phyloP scores from a whole-genome alignment of 2,329 filamentous ascomycete genomes.

The Cordyceps militaris region DNA sequence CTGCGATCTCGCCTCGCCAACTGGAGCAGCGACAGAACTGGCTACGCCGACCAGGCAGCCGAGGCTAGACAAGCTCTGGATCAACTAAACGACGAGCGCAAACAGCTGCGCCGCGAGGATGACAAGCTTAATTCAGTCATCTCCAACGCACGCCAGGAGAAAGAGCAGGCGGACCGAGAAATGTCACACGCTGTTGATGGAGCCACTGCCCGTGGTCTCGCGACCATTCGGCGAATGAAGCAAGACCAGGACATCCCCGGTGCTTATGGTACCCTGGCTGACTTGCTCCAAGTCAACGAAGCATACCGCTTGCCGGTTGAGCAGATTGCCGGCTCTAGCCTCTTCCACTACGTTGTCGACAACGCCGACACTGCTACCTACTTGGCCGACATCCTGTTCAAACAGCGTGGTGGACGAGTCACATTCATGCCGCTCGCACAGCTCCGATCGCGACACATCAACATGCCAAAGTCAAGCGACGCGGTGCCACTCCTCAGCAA shows the following conservation, averaged over 20 bases:
- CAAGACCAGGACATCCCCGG: slow-evolving; percentile 72
- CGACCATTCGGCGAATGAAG: slow-evolving; percentile 78
- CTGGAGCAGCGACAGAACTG: slow-evolving; percentile 66
- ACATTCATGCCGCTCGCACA: slow-evolving; percentile 93
- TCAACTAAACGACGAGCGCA: slow-evolving; percentile 76
- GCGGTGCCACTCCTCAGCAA: slow-evolving; percentile 83
- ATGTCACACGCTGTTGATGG: slow-evolving; percentile 84
- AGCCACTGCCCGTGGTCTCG: slow-evolving; percentile 76
- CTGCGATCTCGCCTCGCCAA: slow-evolving; percentile 70
- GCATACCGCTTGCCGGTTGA: slow-evolving; percentile 84
- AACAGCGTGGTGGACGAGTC: slow-evolving; percentile 73
- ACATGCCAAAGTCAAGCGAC: slow-evolving; percentile 79
- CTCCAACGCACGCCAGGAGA: slow-evolving; percentile 66
- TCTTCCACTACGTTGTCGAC: slow-evolving; percentile 96
- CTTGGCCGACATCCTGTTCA: slow-evolving; percentile 72
- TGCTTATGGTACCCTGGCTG: slow-evolving; percentile 86
- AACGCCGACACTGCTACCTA: slow-evolving; percentile 79
- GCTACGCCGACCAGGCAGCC: slow-evolving; percentile 66
- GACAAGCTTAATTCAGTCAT: slow-evolving; percentile 77
- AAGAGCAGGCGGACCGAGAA: slow-evolving; percentile 67
- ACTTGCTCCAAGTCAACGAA: slow-evolving; percentile 82
- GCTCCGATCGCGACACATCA: slow-evolving; percentile 61
- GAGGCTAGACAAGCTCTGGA: slow-evolving; percentile 73
- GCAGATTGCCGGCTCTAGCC: slow-evolving; percentile 81
- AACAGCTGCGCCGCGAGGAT: slow-evolving; percentile 80